Base-by-base conservation (phyloP, 305 asterid species). In the Plantago coronopus region DNA sequence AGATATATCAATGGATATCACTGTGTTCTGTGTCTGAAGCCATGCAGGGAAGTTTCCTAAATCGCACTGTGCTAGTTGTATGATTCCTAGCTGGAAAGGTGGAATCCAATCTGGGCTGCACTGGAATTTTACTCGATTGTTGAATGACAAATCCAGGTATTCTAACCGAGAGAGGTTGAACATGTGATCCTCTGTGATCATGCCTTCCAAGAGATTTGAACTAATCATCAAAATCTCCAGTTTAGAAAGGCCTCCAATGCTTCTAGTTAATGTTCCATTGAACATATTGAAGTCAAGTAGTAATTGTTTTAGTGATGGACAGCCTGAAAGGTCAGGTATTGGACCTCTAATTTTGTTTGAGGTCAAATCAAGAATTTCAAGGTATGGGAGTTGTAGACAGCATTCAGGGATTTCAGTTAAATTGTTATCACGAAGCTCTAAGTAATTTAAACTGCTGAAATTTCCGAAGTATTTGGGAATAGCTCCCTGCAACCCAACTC, bases 181-280 rank as follows among this genome's bases (percentile, higher is more conserved):
- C n/a, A 67, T 17, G 54, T 67, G 72, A 31, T 18, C 31, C 27
- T 67, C 72, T 4, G 55, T 19, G 20, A 67, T 18, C 18, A 49
- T 17, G 21, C 72, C 72, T 59, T 59, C 72, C 12, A 67, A 21
- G 12, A 5, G 50, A 45, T 67, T 67, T 9, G 29, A 8, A 59
- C 17, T 5, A 51, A 54, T 50, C n/a, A 7, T 0, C 55, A 67
- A 53, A 14, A 0, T 0, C 20, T 51, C 27, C 7, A 67, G 72
- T 20, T 51, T 25, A 13, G 66, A 59, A 16, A 59, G 71, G 29
- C 15, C 6, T 22, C 71, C 65, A 17, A 67, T 34, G 37, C 18
- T 59, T 37, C 15, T 19, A n/a, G 61, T 13, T 3, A 67, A 20
- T 1, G 37, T 59, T 3, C 78, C 72, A 11, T 18, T 38, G 0